Evolutionary conservation across 192 early-diverging fungal species (phyloP).

Genomic region (Thoreauomyces humboldtii): DNA sequence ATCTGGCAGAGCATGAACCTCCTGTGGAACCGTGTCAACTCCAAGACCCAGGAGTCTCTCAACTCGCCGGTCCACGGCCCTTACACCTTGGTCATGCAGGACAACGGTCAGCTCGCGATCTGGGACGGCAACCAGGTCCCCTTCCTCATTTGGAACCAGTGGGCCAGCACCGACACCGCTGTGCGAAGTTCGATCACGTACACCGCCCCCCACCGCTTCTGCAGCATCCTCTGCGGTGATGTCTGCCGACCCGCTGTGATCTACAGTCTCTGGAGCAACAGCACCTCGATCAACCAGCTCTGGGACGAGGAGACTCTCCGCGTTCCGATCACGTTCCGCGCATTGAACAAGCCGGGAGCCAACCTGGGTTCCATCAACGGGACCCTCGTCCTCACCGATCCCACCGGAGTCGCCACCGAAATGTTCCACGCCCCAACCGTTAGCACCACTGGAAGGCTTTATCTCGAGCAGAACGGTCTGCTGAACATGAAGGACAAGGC

Average conservation of each 20-base stretch:
- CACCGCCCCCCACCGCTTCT: slow-evolving; percentile 1
- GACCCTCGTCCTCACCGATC: background rate
- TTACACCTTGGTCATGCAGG: background rate
- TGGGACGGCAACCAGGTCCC: slow-evolving; percentile 1
- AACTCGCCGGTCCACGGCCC: slow-evolving; percentile 4
- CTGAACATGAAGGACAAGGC: slow-evolving; percentile 1
- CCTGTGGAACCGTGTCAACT: background rate
- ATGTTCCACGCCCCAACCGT: background rate
- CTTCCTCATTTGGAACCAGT: background rate
- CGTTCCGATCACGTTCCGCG: background rate
- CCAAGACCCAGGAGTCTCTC: background rate
- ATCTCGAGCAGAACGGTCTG: background rate
- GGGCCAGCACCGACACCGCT: background rate
- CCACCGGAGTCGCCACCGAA: background rate
- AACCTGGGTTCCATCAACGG: slow-evolving; percentile 1
- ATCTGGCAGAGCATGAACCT: background rate
- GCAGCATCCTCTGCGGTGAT: background rate
- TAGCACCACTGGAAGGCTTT: background rate
- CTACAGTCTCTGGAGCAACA: background rate
- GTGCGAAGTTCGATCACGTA: background rate
- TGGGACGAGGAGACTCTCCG: slow-evolving; percentile 3
- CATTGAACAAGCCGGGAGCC: background rate
- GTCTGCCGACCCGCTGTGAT: background rate
- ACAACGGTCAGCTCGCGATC: slow-evolving; percentile 1
- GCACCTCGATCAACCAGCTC: background rate